Base-by-base conservation (phyloP, 305 asterid genomes). In the Fraxinus velutina region DNA sequence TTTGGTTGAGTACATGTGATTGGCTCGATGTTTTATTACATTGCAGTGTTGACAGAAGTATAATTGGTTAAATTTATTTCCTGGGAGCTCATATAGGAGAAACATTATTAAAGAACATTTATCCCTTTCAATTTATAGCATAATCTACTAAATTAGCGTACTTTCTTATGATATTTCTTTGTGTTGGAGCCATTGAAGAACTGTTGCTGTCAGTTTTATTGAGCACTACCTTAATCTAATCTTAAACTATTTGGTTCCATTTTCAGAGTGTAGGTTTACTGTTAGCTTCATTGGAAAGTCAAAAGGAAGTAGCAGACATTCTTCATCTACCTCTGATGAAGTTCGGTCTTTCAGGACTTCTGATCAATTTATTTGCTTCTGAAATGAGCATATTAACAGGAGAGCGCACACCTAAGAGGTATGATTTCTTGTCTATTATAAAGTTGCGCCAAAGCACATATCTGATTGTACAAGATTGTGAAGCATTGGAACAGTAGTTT, bases 231-330 rank as follows among this genome's bases (percentile, higher is more conserved):
- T 44, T 84, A 9, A 80, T 73, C 85, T 55, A 50, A 73, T 57
- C 75, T 82, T 90, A 47, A 79, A 66, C 30, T 76, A 52, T 47
- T 79, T 79, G 81, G 24, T 87, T 74, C 44, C 78, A 33, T 87
- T 87, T 85, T 81, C 93, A 94, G 99, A 87, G 90, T 90, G 89
- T 92, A 81, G 96, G 93, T 83, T 87, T 95, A 57, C 86, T 96
- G 82, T 84, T 92, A 86, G 94, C 95, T 80, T 80, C 90, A 80
- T 82, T 92, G 78, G 93, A 90, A 88, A 87, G 93, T 88, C 90
- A 82, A 79, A 90, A 87, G 83, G 93, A 90, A 80, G 90, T 90
- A 79, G 81, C 86, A 29, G 76, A 86, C 68, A 84, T 90, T 81
- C 94, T 94, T 83, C 86, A 92, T 84, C 96, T 96, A 74, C 88